phyloP scores from a whole-genome alignment of 2,329 filamentous ascomycete species.

The Akanthomyces uredinophilus region DNA sequence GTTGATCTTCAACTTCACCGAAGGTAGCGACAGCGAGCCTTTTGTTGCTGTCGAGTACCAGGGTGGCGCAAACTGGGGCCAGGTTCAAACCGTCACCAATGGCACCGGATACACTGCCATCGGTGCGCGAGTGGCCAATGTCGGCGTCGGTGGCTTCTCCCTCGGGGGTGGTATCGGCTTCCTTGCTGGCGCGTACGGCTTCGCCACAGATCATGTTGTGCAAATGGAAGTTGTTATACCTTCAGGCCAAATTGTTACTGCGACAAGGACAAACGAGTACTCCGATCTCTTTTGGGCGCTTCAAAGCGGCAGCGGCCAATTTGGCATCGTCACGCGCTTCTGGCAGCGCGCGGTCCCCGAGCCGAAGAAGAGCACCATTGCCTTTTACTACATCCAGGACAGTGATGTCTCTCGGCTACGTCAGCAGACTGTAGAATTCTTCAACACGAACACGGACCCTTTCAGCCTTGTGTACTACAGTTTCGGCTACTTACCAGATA shows the following conservation, averaged over 20 bases:
- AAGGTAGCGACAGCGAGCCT: background rate
- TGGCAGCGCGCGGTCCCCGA: constrained; percentile 11
- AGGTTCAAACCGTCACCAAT: constrained; percentile 15
- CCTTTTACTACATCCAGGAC: constrained; percentile 12
- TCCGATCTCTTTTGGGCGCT: constrained; percentile 23
- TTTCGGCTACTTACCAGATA: constrained; percentile 5
- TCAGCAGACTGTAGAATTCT: constrained; percentile 7
- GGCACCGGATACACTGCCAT: constrained; percentile 19
- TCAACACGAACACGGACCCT: constrained; percentile 5
- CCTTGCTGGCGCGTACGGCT: constrained; percentile 39
- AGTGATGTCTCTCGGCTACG: background rate
- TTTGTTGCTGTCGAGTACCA: constrained; percentile 14
- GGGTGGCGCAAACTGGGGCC: constrained; percentile 16
- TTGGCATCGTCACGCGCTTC: constrained; percentile 28
- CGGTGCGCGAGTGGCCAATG: constrained; percentile 34
- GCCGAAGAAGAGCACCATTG: constrained; percentile 10
- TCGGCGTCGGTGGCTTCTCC: constrained; percentile 41
- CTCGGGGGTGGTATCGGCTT: constrained; percentile 46
- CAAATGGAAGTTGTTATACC: constrained; percentile 43
- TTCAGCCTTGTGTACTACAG: constrained; percentile 13
- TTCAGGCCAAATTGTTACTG: constrained; percentile 38
- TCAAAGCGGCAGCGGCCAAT: constrained; percentile 34
- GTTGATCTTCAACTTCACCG: constrained; percentile 1
- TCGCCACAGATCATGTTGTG: constrained; percentile 38
- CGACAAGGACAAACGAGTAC: constrained; percentile 27